Percentiles rank a stretch among this genome's conserved stretches.
These are phyloP conservation scores for Lecanosticta acicola DNA, from an alignment of 2,329 filamentous ascomycete species.

Conservation along the genomic window DNA sequence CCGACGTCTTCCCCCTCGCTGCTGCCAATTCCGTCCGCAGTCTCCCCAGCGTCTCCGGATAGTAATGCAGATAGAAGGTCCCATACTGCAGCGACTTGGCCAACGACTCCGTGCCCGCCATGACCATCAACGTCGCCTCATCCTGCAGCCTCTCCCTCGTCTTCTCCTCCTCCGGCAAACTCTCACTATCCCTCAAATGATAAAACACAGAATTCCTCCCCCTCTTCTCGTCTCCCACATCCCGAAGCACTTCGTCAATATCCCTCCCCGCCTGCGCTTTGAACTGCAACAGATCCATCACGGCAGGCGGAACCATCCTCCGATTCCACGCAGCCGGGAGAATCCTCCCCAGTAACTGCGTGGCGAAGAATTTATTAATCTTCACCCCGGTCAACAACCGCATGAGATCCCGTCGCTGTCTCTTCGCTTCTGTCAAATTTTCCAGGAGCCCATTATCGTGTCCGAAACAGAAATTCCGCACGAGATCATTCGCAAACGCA, in stretches of 20 bases:
- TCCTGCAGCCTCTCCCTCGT: constrained; percentile 28
- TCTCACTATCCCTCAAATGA: constrained; percentile 23
- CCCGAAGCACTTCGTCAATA: constrained; percentile 23
- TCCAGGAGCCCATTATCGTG: constrained; percentile 23
- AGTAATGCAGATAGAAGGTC: constrained; percentile 21
- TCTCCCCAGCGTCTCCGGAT: constrained; percentile 18
- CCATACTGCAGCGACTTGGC: constrained; percentile 25
- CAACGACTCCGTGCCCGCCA: constrained; percentile 28
- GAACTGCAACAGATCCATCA: constrained; percentile 24
- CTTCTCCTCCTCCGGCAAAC: constrained; percentile 28
- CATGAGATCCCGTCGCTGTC: constrained; percentile 27
- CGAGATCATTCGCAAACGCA: constrained; percentile 30
- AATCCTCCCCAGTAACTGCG: too few relatives aligned
- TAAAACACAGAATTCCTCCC: constrained; percentile 28
- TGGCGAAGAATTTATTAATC: too few relatives aligned
- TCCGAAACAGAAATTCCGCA: constrained; percentile 30
- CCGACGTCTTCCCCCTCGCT: neutral
- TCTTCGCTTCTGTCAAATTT: constrained; percentile 23
- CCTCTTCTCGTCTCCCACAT: constrained; percentile 13
- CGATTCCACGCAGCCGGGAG: too few relatives aligned
- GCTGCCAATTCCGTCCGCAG: constrained; percentile 19
- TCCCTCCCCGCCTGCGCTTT: constrained; percentile 17
- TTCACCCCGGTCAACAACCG: constrained; percentile 26
- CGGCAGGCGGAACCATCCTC: too few relatives aligned
- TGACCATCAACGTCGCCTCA: constrained; percentile 27